These are phyloP conservation scores for Tagetes patula DNA, from an alignment of 129 eudicot species.

Conservation along the genomic window DNA sequence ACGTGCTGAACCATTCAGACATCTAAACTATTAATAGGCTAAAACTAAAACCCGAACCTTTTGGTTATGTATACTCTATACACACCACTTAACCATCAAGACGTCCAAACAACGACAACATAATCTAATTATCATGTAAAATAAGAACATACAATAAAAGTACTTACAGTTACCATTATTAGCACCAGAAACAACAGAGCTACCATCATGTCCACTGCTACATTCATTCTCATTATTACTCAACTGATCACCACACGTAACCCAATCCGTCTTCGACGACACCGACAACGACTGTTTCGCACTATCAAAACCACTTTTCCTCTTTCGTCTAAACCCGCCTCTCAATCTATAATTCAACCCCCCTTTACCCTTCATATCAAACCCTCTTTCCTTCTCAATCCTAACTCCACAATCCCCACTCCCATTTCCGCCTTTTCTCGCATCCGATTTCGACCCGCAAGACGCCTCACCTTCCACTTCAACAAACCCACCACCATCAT, in stretches of 20 bases:
- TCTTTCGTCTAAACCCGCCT: conserved; percentile 49
- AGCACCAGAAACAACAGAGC: conserved; percentile 22
- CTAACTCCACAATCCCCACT: conserved; percentile 16
- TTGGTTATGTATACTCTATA: no score
- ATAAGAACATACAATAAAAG: neutral
- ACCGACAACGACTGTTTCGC: conserved; percentile 47
- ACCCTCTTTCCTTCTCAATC: conserved; percentile 30
- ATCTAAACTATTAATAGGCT: no score
- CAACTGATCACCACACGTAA: conserved; percentile 33
- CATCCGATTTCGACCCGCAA: conserved; percentile 58
- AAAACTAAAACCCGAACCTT: no score
- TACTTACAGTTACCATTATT: conserved; percentile 45
- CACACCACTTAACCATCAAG: no score
- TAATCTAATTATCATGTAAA: neutral
- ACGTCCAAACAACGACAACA: no score
- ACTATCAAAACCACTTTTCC: conserved; percentile 33
- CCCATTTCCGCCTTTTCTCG: conserved; percentile 33
- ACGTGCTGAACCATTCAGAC: no score
- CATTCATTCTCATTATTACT: conserved; percentile 28
- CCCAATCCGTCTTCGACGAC: conserved; percentile 38
- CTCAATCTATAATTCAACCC: conserved; percentile 42
- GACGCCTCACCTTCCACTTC: conserved; percentile 71
- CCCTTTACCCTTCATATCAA: conserved; percentile 81
- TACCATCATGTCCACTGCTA: conserved; percentile 18
- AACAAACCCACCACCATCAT: conserved; percentile 32